phyloP scores from a whole-genome alignment of 2,329 filamentous ascomycete genomes.

The Venturia effusa region DNA sequence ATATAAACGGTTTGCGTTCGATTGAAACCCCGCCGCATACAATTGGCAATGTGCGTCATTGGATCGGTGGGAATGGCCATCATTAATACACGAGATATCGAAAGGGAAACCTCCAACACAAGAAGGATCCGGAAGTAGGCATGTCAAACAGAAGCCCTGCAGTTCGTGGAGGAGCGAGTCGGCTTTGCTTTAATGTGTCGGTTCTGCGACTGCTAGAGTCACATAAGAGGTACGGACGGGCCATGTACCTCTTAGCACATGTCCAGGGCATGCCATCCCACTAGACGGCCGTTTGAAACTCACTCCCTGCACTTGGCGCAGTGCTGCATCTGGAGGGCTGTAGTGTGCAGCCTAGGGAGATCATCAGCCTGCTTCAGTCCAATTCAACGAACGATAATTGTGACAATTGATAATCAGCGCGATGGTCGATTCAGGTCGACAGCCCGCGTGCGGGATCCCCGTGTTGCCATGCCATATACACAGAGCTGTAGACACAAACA shows the following conservation, averaged over 20 bases:
- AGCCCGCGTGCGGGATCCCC: not conserved
- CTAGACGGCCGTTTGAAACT: not conserved
- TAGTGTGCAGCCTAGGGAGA: not conserved
- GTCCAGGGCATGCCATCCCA: not conserved
- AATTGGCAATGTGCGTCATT: conserved; percentile 34
- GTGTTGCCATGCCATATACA: not conserved
- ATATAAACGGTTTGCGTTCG: conserved; percentile 26
- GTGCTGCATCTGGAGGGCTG: not conserved
- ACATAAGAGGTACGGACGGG: conserved; percentile 3
- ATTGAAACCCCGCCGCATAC: conserved; percentile 26
- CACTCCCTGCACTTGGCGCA: not conserved
- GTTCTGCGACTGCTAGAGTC: conserved; percentile 10
- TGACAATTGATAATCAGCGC: not conserved
- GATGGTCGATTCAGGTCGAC: not conserved
- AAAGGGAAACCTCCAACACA: not conserved
- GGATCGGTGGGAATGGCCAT: not conserved
- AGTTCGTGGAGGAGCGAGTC: not conserved
- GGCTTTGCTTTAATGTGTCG: conserved; percentile 5
- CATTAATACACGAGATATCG: conserved; percentile 6
- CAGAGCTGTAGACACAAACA: not conserved
- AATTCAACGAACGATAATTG: not conserved
- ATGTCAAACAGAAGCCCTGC: conserved; percentile 10
- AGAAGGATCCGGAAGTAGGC: not conserved
- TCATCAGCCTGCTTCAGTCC: not conserved
- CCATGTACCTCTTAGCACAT: not conserved